phyloP scores from a whole-genome alignment of 768 basidiomycete genomes.

The Trametopsis cervina region DNA sequence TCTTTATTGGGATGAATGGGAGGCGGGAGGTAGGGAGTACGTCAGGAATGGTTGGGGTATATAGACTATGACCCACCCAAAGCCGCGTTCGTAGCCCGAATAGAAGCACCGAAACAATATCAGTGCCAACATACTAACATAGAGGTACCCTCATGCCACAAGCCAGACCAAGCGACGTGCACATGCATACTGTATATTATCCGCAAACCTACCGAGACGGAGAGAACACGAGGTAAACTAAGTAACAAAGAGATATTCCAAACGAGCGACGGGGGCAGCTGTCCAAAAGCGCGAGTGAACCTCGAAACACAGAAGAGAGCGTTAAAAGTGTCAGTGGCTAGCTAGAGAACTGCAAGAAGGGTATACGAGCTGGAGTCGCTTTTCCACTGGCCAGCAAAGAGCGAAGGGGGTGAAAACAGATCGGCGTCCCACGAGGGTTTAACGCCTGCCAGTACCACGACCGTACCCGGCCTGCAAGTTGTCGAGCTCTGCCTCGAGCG shows the following conservation, averaged over 20 bases:
- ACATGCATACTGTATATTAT: too few species aligned
- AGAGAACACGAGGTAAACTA: too few species aligned
- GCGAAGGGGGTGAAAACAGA: too few species aligned
- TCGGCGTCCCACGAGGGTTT: conserved; percentile 10
- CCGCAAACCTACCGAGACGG: too few species aligned
- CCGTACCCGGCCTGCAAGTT: conserved; percentile 83
- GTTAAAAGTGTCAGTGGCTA: background rate
- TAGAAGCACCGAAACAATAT: too few species aligned
- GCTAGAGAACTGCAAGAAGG: background rate
- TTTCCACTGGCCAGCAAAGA: background rate
- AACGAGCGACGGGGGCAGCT: too few species aligned
- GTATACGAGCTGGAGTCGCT: background rate
- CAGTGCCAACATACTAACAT: conserved; percentile 3
- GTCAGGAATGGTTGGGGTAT: too few species aligned
- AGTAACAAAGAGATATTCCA: too few species aligned
- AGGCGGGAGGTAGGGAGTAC: too few species aligned
- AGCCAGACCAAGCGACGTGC: too few species aligned
- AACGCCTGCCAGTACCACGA: conserved; percentile 64
- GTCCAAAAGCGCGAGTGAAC: background rate
- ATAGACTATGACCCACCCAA: too few species aligned
- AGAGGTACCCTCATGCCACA: background rate
- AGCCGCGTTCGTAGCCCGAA: too few species aligned
- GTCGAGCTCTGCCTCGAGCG: conserved; percentile 86
- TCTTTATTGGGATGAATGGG: conserved; percentile 57
- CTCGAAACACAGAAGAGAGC: background rate